Percentiles rank a stretch among this genome's conserved stretches.
Conservation (phyloP, 768 basidiomycete species). For the Hirschioporus abietinus region DNA sequence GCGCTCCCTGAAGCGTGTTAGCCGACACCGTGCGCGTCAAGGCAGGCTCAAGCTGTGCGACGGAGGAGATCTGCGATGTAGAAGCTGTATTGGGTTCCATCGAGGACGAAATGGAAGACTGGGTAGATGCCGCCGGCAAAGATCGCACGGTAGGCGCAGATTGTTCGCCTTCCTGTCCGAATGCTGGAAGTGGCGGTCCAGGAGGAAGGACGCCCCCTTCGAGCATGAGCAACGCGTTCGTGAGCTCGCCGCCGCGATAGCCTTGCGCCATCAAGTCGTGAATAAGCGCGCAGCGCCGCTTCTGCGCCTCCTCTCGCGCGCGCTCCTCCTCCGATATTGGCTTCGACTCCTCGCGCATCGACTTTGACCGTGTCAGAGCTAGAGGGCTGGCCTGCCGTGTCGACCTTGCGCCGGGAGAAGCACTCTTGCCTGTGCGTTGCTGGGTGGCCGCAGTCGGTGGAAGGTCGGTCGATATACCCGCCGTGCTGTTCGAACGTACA, state of each 20-base stretch:
- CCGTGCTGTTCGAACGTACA: background rate
- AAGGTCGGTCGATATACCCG: background rate
- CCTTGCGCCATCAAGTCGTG: background rate
- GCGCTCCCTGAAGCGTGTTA: background rate
- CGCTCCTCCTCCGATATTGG: background rate
- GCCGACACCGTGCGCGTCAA: background rate
- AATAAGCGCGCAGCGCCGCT: background rate
- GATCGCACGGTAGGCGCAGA: background rate
- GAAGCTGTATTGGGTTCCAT: background rate
- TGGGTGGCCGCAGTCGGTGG: background rate
- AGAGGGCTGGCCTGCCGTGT: background rate
- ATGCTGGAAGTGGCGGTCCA: background rate
- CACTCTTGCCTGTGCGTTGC: background rate
- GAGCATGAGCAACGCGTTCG: background rate
- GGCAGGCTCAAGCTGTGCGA: background rate
- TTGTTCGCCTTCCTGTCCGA: background rate
- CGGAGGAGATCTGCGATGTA: background rate
- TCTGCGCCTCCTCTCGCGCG: background rate
- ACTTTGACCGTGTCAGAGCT: background rate
- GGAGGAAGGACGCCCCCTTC: background rate
- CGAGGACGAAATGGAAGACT: background rate
- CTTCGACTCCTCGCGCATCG: background rate
- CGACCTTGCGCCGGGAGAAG: background rate
- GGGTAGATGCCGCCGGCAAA: background rate
- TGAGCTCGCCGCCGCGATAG: background rate